phyloP scores from a whole-genome alignment of 768 basidiomycete genomes.

The Boletus pseudo-olivaceus region DNA sequence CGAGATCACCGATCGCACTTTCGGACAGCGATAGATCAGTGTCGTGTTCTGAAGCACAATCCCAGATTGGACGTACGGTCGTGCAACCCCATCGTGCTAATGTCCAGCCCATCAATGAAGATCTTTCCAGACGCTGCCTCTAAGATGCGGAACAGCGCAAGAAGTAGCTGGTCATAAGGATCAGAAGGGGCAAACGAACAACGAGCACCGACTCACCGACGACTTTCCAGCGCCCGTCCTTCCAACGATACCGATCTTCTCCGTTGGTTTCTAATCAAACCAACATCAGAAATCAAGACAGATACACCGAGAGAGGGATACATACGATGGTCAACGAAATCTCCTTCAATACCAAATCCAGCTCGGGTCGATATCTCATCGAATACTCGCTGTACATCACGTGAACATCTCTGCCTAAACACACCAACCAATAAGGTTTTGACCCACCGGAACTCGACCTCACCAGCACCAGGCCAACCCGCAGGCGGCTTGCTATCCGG shows the following conservation, averaged over 20 bases:
- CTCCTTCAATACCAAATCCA: conserved; percentile 77
- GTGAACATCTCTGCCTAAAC: not conserved
- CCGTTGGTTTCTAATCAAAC: conserved; percentile 57
- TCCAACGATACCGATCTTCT: conserved; percentile 90
- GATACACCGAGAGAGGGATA: not conserved
- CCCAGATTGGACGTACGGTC: conserved; percentile 33
- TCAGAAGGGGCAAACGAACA: not conserved
- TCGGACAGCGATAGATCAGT: not conserved
- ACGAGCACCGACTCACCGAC: conserved; percentile 45
- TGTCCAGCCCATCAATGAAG: conserved; percentile 71
- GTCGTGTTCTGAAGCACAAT: too few species aligned
- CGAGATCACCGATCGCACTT: conserved; percentile 71
- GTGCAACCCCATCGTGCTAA: conserved; percentile 70
- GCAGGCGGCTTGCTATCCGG: conserved; percentile 50
- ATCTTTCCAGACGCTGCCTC: conserved; percentile 69
- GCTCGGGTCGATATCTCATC: conserved; percentile 72
- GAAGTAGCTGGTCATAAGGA: conserved; percentile 42
- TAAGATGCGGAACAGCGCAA: conserved; percentile 75
- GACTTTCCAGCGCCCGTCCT: conserved; percentile 82
- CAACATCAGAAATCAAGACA: conserved; percentile 2
- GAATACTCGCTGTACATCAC: conserved; percentile 54
- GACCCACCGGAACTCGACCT: conserved; percentile 69
- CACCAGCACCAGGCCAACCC: conserved; percentile 72
- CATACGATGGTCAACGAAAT: conserved; percentile 68
- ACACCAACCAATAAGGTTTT: not conserved